Evolutionary conservation across 106 monocot genomes (phyloP), one percentile per base, ranked within the genome.

Genomic region (Apostasia ramifera): DNA sequence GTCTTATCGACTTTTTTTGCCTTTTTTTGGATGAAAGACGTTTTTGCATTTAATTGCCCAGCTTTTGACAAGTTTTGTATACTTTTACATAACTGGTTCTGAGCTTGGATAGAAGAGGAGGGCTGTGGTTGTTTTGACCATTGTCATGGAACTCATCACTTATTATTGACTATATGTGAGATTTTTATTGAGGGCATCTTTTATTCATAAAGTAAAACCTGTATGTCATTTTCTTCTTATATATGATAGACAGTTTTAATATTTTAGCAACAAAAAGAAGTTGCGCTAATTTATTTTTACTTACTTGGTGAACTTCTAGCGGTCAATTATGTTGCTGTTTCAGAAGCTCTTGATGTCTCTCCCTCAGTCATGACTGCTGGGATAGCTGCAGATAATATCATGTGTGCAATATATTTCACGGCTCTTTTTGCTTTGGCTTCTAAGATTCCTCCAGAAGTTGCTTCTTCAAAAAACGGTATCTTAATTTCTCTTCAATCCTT

Each of bases 261-360:
- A 26, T 56, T 56, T 56, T 14, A n/a, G n/a, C 14, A 56, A 56
- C 1, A 13, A 13, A n/a, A 56, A 13, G 13, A 56, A 13, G 10
- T 56, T 13, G 8, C 14, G 56, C 10, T 56, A 10, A 4, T 13
- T 56, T 61, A 8, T 8, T 61, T 26, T 40, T 1, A 8, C 40
- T 59, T 61, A 68, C 52, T 2, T 56, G 10, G 54, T 0, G 3
- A 66, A 15, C 15, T 69, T 79, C 5, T 69, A 94, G 93, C 93
- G 47, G 90, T 87, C 50, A 94, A 94, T 72, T 94, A 86, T 68
- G 82, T 94, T 73, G 93, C 87, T 53, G 87, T 94, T 63, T 86
- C 90, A 45, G 86, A 94, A 66, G 90, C 86, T 62, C 82, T 94
- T 49, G 90, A 81, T 62, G 76, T 84, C 65, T 78, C 93, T 59